These are phyloP conservation scores for Neocatenulostroma microsporum DNA, from an alignment of 2,329 filamentous ascomycete species.

Conservation along the genomic window DNA sequence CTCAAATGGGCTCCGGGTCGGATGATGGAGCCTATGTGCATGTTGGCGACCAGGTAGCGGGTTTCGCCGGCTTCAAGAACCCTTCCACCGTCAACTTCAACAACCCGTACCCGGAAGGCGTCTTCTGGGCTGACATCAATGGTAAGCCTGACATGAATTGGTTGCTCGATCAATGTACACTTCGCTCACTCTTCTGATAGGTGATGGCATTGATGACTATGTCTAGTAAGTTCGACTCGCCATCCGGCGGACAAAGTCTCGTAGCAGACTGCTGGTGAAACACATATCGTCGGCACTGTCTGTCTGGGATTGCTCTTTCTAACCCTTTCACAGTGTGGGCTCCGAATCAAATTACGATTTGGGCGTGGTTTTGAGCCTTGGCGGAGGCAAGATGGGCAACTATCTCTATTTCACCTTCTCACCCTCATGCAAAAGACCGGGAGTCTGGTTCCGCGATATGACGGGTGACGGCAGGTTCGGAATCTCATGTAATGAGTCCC, in stretches of 20 bases:
- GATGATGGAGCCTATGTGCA: conserved; percentile 8
- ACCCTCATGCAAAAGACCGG: conserved; percentile 3
- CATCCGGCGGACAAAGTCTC: too few species aligned
- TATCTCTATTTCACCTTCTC: conserved; percentile 5
- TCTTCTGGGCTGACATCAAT: conserved; percentile 9
- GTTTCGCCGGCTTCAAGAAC: conserved; percentile 4
- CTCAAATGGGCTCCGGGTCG: conserved; percentile 7
- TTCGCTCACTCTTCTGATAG: too few species aligned
- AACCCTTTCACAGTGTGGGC: background rate
- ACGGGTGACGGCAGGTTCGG: conserved; percentile 7
- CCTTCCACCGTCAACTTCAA: conserved; percentile 6
- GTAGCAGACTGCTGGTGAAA: too few species aligned
- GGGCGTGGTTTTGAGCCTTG: conserved; percentile 6
- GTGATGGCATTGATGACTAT: conserved; percentile 8
- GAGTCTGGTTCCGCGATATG: conserved; percentile 7
- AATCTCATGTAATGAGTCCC: background rate
- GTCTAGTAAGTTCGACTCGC: conserved; percentile 10
- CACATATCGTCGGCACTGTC: too few species aligned
- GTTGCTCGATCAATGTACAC: too few species aligned
- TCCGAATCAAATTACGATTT: conserved; percentile 3
- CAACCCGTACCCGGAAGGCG: conserved; percentile 6
- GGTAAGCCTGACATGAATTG: too few species aligned
- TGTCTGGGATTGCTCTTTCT: too few species aligned
- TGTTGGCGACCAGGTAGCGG: background rate
- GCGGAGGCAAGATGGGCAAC: conserved; percentile 1